Conservation (phyloP, 768 basidiomycete genomes). For the Dictyophora rubrovolvata region DNA sequence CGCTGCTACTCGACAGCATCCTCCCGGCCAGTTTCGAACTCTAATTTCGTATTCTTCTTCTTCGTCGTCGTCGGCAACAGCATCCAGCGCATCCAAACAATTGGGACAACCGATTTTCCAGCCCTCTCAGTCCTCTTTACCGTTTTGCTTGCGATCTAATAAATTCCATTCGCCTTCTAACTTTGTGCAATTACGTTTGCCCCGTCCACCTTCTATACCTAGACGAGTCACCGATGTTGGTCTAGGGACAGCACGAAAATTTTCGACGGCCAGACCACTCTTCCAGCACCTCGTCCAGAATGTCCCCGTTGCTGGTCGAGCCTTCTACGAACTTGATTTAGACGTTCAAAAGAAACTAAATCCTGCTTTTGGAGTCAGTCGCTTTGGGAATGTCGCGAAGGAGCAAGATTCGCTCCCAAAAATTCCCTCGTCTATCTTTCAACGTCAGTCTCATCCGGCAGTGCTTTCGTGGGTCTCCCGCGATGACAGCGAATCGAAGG, state of each 20-base stretch:
- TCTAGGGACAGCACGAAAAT: conserved; percentile 65
- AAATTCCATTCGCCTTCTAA: background rate
- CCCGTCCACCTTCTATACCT: conserved; percentile 41
- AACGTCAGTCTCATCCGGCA: background rate
- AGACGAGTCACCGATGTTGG: conserved; percentile 56
- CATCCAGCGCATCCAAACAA: background rate
- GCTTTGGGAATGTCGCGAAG: conserved; percentile 14
- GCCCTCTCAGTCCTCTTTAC: background rate
- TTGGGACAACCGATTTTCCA: background rate
- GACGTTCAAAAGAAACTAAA: conserved; percentile 47
- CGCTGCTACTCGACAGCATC: background rate
- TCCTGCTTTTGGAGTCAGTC: background rate
- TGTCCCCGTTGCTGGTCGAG: conserved; percentile 65
- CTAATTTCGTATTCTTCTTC: background rate
- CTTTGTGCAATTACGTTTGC: conserved; percentile 26
- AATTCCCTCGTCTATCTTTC: background rate
- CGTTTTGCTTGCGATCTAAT: background rate
- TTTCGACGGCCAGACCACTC: conserved; percentile 60
- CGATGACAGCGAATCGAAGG: too few species aligned
- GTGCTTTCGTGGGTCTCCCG: too few species aligned
- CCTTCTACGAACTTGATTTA: conserved; percentile 66
- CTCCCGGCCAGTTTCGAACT: background rate
- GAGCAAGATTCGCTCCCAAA: conserved; percentile 7
- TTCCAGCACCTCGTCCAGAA: conserved; percentile 76
- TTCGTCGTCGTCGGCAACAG: background rate